A percentile compares a stretch with the other conserved stretches of the same genome.
Evolutionary conservation across 2,329 filamentous ascomycete species (phyloP).

Genomic region (Xylariaceae sp.): DNA sequence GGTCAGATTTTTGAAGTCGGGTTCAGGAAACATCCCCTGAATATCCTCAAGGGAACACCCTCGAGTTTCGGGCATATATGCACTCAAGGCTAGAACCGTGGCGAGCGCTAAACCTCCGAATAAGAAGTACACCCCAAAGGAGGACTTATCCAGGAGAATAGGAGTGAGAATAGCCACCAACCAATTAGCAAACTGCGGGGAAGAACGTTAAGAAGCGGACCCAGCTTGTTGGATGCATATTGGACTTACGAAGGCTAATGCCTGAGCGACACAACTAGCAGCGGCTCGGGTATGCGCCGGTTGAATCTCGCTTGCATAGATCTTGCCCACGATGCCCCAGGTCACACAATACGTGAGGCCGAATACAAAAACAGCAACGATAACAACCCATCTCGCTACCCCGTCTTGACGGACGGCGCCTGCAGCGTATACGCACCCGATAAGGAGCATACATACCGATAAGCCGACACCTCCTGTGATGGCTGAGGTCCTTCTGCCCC

Average conservation of each 20-base stretch:
- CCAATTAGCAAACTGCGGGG: conserved; percentile 30
- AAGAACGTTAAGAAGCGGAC: neutral
- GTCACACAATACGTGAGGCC: conserved; percentile 49
- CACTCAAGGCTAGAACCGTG: conserved; percentile 42
- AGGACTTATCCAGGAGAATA: conserved; percentile 43
- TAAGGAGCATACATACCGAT: conserved; percentile 54
- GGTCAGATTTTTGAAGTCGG: conserved; percentile 14
- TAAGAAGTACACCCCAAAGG: conserved; percentile 49
- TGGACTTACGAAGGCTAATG: conserved; percentile 32
- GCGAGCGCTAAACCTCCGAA: conserved; percentile 45
- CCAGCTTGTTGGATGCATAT: neutral
- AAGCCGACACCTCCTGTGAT: conserved; percentile 57
- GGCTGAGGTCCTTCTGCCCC: conserved; percentile 57
- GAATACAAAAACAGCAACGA: conserved; percentile 54
- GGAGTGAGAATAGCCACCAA: conserved; percentile 49
- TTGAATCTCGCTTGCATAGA: conserved; percentile 63
- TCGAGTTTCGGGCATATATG: conserved; percentile 55
- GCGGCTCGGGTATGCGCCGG: conserved; percentile 56
- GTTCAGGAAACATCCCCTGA: conserved; percentile 47
- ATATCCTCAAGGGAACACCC: conserved; percentile 53
- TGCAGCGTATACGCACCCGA: conserved; percentile 55
- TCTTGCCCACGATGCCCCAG: conserved; percentile 59
- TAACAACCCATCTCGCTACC: conserved; percentile 52
- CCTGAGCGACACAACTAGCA: conserved; percentile 54
- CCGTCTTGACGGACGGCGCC: conserved; percentile 45